These are phyloP conservation scores for Tulasnella sp. DNA, from an alignment of 768 basidiomycete species.

Conservation along the genomic window DNA sequence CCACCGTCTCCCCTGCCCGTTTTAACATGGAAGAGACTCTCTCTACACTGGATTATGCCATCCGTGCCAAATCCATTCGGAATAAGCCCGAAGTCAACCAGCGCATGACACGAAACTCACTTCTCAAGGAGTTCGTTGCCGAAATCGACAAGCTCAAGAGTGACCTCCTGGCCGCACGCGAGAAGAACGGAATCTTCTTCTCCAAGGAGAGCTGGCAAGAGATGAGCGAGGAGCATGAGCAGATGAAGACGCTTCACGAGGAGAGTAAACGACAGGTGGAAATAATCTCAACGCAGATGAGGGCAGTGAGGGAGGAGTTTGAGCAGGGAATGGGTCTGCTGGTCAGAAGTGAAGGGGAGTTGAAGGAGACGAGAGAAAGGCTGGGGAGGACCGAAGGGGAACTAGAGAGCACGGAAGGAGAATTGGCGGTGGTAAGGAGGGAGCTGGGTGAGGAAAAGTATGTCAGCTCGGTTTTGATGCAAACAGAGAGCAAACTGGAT, in stretches of 20 bases:
- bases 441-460: constrained; percentile 70
- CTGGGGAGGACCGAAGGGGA: constrained; percentile 42
- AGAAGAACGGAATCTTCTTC: constrained; percentile 94
- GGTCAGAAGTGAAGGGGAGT: constrained; percentile 62
- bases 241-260: constrained; percentile 61
- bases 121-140: constrained; percentile 84
- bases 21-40: constrained; percentile 95
- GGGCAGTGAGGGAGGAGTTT: constrained; percentile 75
- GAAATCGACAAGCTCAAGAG: constrained; percentile 91
- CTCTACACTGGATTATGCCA: constrained; percentile 93
- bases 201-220: constrained; percentile 85
- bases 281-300: constrained; percentile 72
- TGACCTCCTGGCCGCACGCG: constrained; percentile 80
- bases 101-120: constrained; percentile 81
- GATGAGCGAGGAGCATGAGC: constrained; percentile 63
- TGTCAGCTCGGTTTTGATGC: constrained; percentile 65
- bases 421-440: constrained; percentile 45
- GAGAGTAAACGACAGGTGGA: constrained; percentile 77
- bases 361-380: constrained; percentile 48
- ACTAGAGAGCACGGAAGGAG: constrained; percentile 42
- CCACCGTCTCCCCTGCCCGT: constrained; percentile 87
- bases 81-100: constrained; percentile 95
- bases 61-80: constrained; percentile 86
- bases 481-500: constrained; percentile 59
- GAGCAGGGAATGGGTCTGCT: constrained; percentile 77